Percentiles rank a stretch among this genome's conserved stretches.
Evolutionary conservation across 2,329 filamentous ascomycete species (phyloP).

Genomic region (Tolypocladium inflatum): DNA sequence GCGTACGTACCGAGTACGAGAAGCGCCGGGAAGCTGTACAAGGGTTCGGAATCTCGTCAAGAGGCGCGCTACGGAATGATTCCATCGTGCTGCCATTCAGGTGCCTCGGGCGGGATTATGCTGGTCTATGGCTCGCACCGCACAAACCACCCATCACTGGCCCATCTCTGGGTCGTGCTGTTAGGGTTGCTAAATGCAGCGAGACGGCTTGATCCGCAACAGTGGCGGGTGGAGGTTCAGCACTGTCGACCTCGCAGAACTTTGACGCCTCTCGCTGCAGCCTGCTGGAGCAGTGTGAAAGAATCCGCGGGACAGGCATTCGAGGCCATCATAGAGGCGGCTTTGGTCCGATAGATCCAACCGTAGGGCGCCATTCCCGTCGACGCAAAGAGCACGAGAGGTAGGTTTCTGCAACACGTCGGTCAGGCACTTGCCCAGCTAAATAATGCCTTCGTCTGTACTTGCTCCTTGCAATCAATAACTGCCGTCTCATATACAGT

Average conservation of each 20-base stretch:
- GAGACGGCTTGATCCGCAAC: not conserved
- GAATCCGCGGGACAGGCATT: not conserved
- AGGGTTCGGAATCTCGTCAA: not conserved
- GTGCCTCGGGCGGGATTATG: not conserved
- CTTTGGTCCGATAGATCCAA: not conserved
- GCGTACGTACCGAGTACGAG: not conserved
- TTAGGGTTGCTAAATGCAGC: not conserved
- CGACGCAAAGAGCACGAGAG: not conserved
- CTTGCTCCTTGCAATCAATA: not conserved
- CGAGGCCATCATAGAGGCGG: not conserved
- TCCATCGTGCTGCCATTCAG: not conserved
- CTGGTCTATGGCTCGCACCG: not conserved
- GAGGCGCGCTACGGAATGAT: not conserved
- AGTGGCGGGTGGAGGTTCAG: not conserved
- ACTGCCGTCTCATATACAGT: not conserved
- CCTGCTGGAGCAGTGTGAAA: not conserved
- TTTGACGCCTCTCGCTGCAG: not conserved
- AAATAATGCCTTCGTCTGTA: not conserved
- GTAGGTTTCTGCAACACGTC: not conserved
- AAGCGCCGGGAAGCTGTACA: not conserved
- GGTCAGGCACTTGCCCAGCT: not conserved
- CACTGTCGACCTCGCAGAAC: not conserved
- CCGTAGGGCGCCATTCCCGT: not conserved
- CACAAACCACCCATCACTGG: not conserved
- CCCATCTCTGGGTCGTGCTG: not conserved